Conservation (phyloP, 306 rosid genomes). For the Dryas alaskensis region DNA sequence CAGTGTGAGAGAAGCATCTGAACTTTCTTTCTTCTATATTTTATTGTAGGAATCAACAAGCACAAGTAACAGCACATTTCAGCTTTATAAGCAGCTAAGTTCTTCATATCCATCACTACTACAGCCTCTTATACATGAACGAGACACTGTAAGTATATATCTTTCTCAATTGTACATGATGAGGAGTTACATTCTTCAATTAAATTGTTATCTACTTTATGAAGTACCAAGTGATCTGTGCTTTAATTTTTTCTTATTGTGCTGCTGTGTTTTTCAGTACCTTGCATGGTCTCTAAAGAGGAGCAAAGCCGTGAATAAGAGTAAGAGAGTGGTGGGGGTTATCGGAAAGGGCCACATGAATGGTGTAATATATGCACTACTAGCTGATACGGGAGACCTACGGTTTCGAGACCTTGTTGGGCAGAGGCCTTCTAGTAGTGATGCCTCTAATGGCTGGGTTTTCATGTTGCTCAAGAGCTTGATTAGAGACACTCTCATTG, state of each 20-base stretch:
- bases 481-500: conserved; percentile 67
- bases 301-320: conserved; percentile 84
- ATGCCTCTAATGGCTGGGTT: conserved; percentile 36
- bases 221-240: background rate
- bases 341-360: conserved; percentile 93
- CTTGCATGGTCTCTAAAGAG: conserved; percentile 90
- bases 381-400: conserved; percentile 62
- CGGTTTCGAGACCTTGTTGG: conserved; percentile 75
- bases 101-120: conserved; percentile 74
- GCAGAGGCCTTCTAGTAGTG: conserved; percentile 25
- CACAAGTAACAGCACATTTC: conserved; percentile 50
- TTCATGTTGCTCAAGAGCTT: conserved; percentile 44
- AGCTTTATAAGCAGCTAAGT: conserved; percentile 76
- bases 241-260: background rate
- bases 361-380: conserved; percentile 65
- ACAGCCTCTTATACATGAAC: conserved; percentile 83
- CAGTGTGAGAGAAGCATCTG: no score
- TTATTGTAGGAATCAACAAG: conserved; percentile 53
- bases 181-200: no score
- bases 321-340: conserved; percentile 85
- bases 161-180: no score
- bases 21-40: background rate
- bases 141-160: conserved; percentile 66
- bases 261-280: conserved; percentile 46
- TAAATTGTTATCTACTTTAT: no score